phyloP scores from a whole-genome alignment of 441 rosid genomes.

The Corymbia calophylla region DNA sequence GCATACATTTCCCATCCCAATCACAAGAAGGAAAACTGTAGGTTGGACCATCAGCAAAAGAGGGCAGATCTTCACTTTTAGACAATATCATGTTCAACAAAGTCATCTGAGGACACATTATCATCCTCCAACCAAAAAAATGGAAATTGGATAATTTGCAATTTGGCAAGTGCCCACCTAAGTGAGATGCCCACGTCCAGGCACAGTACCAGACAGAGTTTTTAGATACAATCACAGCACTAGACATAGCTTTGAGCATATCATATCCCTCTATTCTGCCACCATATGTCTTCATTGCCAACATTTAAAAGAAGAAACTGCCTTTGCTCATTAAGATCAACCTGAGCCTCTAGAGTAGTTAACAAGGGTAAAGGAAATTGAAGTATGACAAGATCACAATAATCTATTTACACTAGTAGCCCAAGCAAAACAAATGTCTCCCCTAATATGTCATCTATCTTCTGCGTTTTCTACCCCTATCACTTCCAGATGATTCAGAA shows the following conservation, averaged over 20 bases:
- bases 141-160: background rate
- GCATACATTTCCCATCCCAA: too few relatives aligned
- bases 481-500: constrained; percentile 31
- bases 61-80: too few relatives aligned
- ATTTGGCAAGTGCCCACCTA: background rate
- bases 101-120: too few relatives aligned
- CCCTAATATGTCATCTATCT: constrained; percentile 19
- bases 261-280: background rate
- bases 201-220: background rate
- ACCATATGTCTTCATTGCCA: background rate
- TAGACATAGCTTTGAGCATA: background rate
- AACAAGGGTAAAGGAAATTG: too few relatives aligned
- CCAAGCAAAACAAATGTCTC: background rate
- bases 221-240: too few relatives aligned
- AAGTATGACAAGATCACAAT: background rate
- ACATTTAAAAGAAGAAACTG: background rate
- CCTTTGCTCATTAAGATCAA: background rate
- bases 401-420: background rate
- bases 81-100: too few relatives aligned
- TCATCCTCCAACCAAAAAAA: too few relatives aligned
- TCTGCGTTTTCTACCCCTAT: constrained; percentile 25
- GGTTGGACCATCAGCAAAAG: too few relatives aligned
- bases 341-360: too few relatives aligned
- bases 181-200: background rate
- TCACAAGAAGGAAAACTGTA: too few relatives aligned